Conservation (phyloP, 495 filamentous ascomycete species). For the Penicillium argentinense region DNA sequence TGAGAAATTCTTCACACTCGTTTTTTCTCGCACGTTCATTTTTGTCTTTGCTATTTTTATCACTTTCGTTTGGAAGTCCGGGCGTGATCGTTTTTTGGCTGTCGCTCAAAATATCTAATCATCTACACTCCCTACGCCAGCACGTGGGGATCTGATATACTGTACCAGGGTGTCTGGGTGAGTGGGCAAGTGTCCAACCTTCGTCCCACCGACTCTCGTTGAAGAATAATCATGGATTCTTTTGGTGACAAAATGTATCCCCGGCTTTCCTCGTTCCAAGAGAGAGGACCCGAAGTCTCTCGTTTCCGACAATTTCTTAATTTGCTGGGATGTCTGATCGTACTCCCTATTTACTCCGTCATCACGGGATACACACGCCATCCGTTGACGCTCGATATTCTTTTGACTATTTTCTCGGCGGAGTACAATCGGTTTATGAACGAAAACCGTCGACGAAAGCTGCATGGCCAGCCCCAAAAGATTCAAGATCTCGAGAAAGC, state of each 20-base stretch:
- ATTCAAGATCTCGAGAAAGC: slow-evolving; percentile 16
- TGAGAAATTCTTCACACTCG: slow-evolving; percentile 6
- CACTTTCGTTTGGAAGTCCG: neutral
- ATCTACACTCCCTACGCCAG: neutral
- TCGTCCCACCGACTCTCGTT: neutral
- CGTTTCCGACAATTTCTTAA: slow-evolving; percentile 26
- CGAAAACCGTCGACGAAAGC: slow-evolving; percentile 16
- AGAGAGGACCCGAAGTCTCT: slow-evolving; percentile 23
- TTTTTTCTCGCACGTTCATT: slow-evolving; percentile 1
- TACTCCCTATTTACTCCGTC: slow-evolving; percentile 22
- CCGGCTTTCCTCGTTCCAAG: slow-evolving; percentile 16
- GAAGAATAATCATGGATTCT: slow-evolving; percentile 3
- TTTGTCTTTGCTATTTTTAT: slow-evolving; percentile 1
- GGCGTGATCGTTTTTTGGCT: neutral
- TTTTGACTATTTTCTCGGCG: slow-evolving; percentile 26
- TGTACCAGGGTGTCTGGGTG: neutral
- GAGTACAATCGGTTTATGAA: slow-evolving; percentile 28
- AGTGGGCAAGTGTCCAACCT: neutral
- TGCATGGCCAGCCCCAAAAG: slow-evolving; percentile 3
- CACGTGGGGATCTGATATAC: neutral
- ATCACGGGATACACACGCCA: slow-evolving; percentile 21
- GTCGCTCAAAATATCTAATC: no score
- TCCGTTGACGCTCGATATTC: slow-evolving; percentile 25
- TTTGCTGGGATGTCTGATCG: slow-evolving; percentile 24
- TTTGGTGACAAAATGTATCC: slow-evolving; percentile 15